Conservation (phyloP, 2,329 filamentous ascomycete genomes). For the Aspergillus melleus region DNA sequence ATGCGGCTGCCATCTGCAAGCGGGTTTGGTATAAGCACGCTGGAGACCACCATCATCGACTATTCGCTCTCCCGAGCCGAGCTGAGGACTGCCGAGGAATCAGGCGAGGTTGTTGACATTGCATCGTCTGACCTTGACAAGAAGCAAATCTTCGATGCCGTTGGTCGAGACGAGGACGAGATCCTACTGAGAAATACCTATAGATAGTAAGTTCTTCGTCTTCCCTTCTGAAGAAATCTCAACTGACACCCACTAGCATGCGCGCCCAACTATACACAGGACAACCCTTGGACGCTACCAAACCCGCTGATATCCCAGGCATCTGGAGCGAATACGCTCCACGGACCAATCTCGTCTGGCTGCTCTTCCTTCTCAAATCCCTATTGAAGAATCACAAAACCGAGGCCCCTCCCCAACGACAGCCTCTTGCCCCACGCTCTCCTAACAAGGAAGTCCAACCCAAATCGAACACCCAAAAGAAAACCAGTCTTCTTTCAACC, state of each 20-base stretch:
- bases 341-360: slow-evolving; percentile 63
- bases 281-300: slow-evolving; percentile 42
- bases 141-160: slow-evolving; percentile 44
- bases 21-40: slow-evolving; percentile 52
- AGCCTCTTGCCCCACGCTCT: slow-evolving; percentile 34
- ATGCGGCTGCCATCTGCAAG: slow-evolving; percentile 34
- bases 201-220: slow-evolving; percentile 35
- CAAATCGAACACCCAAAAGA: slow-evolving; percentile 8
- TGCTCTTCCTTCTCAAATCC: slow-evolving; percentile 60
- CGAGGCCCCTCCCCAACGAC: slow-evolving; percentile 21
- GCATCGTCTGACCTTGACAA: slow-evolving; percentile 45
- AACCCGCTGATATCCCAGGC: slow-evolving; percentile 33
- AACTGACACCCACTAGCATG: slow-evolving; percentile 32
- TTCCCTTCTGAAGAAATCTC: not conserved
- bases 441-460: slow-evolving; percentile 28
- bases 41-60: slow-evolving; percentile 67
- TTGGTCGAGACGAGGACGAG: slow-evolving; percentile 44
- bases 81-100: slow-evolving; percentile 33
- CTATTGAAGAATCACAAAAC: slow-evolving; percentile 47
- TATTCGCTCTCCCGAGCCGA: slow-evolving; percentile 66
- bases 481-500: slow-evolving; percentile 4
- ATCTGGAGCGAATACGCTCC: slow-evolving; percentile 59
- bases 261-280: slow-evolving; percentile 44
- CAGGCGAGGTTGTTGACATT: slow-evolving; percentile 28
- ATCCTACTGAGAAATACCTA: slow-evolving; percentile 43